Evolutionary conservation across 2,329 filamentous ascomycete genomes (phyloP).

Genomic region (Sordariomycetes sp.): DNA sequence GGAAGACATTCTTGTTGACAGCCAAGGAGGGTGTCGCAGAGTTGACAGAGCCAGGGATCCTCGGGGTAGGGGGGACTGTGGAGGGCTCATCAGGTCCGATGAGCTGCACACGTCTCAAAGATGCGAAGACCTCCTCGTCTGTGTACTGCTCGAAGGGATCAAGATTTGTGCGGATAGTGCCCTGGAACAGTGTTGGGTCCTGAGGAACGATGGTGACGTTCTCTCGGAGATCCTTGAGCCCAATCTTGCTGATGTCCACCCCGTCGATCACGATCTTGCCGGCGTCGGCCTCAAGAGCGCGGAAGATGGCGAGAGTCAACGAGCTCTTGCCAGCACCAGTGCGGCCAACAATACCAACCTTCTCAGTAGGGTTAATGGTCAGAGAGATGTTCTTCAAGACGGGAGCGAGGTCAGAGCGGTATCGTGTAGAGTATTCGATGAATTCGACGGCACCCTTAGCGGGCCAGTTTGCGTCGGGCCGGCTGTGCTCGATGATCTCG

Average conservation of each 20-base stretch:
- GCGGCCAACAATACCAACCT: slow-evolving; percentile 34
- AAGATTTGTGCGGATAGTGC: slow-evolving; percentile 84
- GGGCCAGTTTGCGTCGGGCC: slow-evolving; percentile 77
- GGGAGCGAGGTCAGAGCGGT: slow-evolving; percentile 77
- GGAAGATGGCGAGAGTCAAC: slow-evolving; percentile 77
- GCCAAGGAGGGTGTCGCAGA: slow-evolving; percentile 25
- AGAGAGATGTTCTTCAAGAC: slow-evolving; percentile 80
- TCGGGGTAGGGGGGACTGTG: slow-evolving; percentile 16
- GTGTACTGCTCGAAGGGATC: slow-evolving; percentile 87
- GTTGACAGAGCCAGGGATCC: slow-evolving; percentile 3
- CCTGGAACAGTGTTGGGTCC: slow-evolving; percentile 89
- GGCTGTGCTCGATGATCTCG: slow-evolving; percentile 65
- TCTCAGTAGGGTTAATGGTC: slow-evolving; percentile 77
- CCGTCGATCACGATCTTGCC: slow-evolving; percentile 87
- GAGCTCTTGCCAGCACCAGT: slow-evolving; percentile 32
- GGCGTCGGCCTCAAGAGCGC: slow-evolving; percentile 81
- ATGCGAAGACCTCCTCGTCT: slow-evolving; percentile 82
- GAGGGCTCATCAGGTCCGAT: slow-evolving; percentile 52
- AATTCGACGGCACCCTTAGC: slow-evolving; percentile 81
- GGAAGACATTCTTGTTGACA: slow-evolving; percentile 92
- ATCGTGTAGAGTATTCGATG: slow-evolving; percentile 78
- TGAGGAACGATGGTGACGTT: slow-evolving; percentile 97
- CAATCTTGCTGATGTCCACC: slow-evolving; percentile 82
- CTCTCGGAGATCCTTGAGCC: slow-evolving; percentile 85
- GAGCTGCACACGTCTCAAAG: slow-evolving; percentile 80